Evolutionary conservation across 495 filamentous ascomycete genomes (phyloP), one percentile per base, ranked within the genome.

Genomic region (Emericellopsis terricola): DNA sequence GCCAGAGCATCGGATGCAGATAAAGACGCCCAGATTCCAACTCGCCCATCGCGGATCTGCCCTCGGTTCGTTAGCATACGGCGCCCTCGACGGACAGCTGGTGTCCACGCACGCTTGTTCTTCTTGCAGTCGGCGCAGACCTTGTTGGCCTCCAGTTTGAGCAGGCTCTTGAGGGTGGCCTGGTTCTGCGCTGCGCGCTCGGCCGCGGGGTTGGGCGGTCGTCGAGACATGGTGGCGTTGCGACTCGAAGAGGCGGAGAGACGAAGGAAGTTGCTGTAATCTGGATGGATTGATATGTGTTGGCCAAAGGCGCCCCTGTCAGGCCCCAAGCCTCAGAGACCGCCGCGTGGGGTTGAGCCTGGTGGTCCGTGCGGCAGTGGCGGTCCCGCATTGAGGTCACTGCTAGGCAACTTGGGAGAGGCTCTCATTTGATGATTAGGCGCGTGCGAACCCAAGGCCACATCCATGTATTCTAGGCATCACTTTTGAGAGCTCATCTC

Each of bases 81-180:
- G 11, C n/a, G 34, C n/a, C 1, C 14, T 2, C n/a, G 23, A 17
- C 11, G 26, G 16, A 3, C 7, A n/a, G 14, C 28, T 29, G 19
- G 27, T 13, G 39, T 38, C 23, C 21, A 64, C 78, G 50, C 48
- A 91, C 87, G 89, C 51, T 96, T 96, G 56, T 94, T 96, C 52
- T 81, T 72, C 65, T 97, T 97, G 68, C 89, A 97, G 50, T 97
- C 89, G 26, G 89, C 89, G 67, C 89, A 97, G 49, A 74, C 73
- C 60, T 94, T 96, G 60, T 97, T 97, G 37, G 67, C 54, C 46
- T 94, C 86, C 39, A 96, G 62, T 59, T 96, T 96, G 58, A 94
- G 56, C 38, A 97, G 67, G 43, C 59, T 78, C 61, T 96, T 96
- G 55, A 97, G 85, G 9, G 80, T 84, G 50, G 76, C 67, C 53